Evolutionary conservation across 2,329 filamentous ascomycete genomes (phyloP), one percentile per base, ranked within the genome.

Genomic region (Zymoseptoria ardabiliae): DNA sequence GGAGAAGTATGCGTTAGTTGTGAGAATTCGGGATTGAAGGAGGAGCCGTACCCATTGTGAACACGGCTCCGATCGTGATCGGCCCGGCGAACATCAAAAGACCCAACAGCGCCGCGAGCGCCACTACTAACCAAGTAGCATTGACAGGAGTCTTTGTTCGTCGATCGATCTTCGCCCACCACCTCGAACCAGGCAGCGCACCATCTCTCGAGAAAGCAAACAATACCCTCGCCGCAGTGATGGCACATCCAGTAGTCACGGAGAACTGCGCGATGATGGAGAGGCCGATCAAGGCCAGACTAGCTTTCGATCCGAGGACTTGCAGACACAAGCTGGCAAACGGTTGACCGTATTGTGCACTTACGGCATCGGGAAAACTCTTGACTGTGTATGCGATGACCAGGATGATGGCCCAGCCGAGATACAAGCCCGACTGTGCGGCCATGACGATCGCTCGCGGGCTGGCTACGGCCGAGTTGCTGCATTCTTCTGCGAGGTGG

Each of bases 401-500:
- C 9, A 71, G 58, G 20, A 71, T 68, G 19, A 72, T 64, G 1
- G 65, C 63, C 54, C 61, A 72, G 8, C 69, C 71, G 17, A 69
- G 57, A 17, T 62, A 68, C 1, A 71, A 59, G 17, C 71, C 71
- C 13, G 63, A 62, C 54, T 70, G 68, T 0, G 65, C 63, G 8
- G 71, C 72, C 66, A 72, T 67, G 49, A 70, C 67, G 56, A 73
- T 73, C 8, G 71, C 71, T 53, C 71, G 57, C 8, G 71, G 70
- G 1, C 65, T 65, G 10, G 70, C 70, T 20, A 72, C 67, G 53
- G 71, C 71, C 45, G 69, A 68, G 55, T 73, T 73, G 50, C 61
- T 63, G 63, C 70, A 73, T 61, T 73, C 71, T 61, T 72, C 70
- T 13, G 68, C 67, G 4, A 73, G 62, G 45, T 73, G 70, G 54